These are phyloP conservation scores for Penicillium sp. DNA, from an alignment of 2,329 filamentous ascomycete species.

Conservation along the genomic window DNA sequence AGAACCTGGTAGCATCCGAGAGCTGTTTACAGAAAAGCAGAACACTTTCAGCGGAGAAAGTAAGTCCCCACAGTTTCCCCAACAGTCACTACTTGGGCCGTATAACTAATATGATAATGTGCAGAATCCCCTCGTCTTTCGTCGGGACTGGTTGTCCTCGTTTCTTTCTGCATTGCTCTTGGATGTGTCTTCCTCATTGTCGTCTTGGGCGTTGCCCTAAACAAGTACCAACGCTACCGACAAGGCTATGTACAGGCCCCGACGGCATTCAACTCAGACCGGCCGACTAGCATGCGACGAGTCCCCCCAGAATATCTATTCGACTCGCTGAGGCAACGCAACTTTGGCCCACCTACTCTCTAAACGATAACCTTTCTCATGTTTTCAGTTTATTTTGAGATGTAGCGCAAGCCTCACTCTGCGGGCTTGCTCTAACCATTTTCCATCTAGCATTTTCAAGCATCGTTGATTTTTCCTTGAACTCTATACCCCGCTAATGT, in stretches of 20 bases:
- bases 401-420: background rate
- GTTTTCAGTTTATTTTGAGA: background rate
- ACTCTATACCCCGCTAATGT: conserved; percentile 17
- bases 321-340: conserved; percentile 34
- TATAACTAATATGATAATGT: conserved; percentile 14
- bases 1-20: conserved; percentile 68
- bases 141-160: conserved; percentile 43
- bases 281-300: conserved; percentile 43
- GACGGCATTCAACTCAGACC: conserved; percentile 42
- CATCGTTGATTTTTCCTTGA: conserved; percentile 5
- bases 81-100: background rate
- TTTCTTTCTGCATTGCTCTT: conserved; percentile 46
- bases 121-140: conserved; percentile 35
- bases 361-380: conserved; percentile 16
- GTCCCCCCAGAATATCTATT: conserved; percentile 46
- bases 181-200: conserved; percentile 48
- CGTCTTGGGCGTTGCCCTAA: conserved; percentile 44
- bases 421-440: background rate
- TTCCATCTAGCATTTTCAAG: background rate
- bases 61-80: conserved; percentile 42
- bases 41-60: conserved; percentile 66
- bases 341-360: conserved; percentile 33
- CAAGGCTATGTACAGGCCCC: conserved; percentile 46
- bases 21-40: conserved; percentile 77
- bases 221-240: conserved; percentile 44